Evolutionary conservation across 306 rosid species (phyloP), one percentile per base, ranked within the genome.

Genomic region (Casuarina cunninghamiana): DNA sequence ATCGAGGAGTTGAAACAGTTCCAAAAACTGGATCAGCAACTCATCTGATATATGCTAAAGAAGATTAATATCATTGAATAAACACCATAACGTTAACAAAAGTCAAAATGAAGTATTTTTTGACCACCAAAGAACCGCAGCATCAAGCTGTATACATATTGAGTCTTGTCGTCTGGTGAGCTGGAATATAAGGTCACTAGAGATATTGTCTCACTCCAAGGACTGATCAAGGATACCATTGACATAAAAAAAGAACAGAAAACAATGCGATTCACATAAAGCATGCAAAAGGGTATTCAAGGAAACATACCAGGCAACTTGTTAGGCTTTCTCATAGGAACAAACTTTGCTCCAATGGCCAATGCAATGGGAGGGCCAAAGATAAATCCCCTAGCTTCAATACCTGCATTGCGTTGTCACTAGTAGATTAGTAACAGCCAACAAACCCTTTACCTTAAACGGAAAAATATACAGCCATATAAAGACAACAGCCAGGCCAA

Each of bases 311-410:
- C 99, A 65, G 99, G 99, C 90, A 96, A 85, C 84, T 96, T 96
- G 15, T 90, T 90, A 70, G 99, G 99, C 79, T 96, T 96, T 80
- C 99, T 93, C 94, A 96, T 82, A 46, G 99, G 99, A n/a, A 96
- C 97, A 78, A 96, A 96, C 78, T 96, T 96, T 62, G 96, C 99
- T 19, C 99, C 98, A 49, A 96, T 87, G 16, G 99, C 99, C 89
- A 96, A 85, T 5, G 99, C 99, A 76, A 96, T 93, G 49, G 99
- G 97, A 46, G 99, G 99, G 46, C 99, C 99, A 90, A 96, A 96
- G 77, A 96, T 96, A 79, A 96, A 96, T 12, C 99, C 99, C 71
- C 99, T 93, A 53, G 99, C 99, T 88, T 96, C 99, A 61, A 96
- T 53, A 13, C 99, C 99, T 96, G 79, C 79, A 71, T 75, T 74